Evolutionary conservation across 2,329 filamentous ascomycete species (phyloP).

Genomic region (Botrytis elliptica): DNA sequence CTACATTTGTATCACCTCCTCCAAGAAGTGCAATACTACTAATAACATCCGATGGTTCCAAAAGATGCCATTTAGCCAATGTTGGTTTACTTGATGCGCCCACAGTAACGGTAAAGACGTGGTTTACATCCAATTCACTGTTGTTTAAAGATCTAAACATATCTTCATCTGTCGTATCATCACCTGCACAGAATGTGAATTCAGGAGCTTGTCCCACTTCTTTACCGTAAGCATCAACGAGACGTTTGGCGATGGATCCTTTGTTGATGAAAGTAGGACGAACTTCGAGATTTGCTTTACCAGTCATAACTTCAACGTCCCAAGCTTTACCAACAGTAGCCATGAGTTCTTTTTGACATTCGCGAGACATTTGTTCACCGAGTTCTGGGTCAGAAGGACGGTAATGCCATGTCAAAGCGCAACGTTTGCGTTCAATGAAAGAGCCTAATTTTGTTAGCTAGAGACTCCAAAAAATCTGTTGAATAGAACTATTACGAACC

Average conservation of each 20-base stretch:
- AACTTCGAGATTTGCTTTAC: slow-evolving; percentile 95
- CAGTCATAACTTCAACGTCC: slow-evolving; percentile 94
- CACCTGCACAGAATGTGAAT: slow-evolving; percentile 87
- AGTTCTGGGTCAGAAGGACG: slow-evolving; percentile 85
- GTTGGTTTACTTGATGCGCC: slow-evolving; percentile 91
- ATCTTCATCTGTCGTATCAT: slow-evolving; percentile 98
- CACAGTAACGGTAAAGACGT: slow-evolving; percentile 88
- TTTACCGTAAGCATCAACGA: slow-evolving; percentile 69
- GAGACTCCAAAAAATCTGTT: neutral
- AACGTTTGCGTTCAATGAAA: slow-evolving; percentile 91
- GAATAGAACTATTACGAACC: slow-evolving; percentile 50
- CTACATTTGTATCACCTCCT: slow-evolving; percentile 31
- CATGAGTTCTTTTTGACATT: slow-evolving; percentile 81
- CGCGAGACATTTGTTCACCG: slow-evolving; percentile 73
- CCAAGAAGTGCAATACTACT: slow-evolving; percentile 58
- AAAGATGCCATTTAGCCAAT: slow-evolving; percentile 82
- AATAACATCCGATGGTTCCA: slow-evolving; percentile 87
- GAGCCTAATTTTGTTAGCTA: slow-evolving; percentile 56
- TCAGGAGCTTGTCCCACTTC: slow-evolving; percentile 61
- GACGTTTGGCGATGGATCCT: slow-evolving; percentile 84
- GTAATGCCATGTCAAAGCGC: slow-evolving; percentile 96
- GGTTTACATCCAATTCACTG: slow-evolving; percentile 55
- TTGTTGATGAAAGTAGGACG: slow-evolving; percentile 98
- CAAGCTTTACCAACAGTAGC: slow-evolving; percentile 72
- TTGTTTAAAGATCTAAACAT: slow-evolving; percentile 81